These are phyloP conservation scores for Arabidopsis hybrid DNA, from an alignment of 441 rosid species.

Conservation along the genomic window DNA sequence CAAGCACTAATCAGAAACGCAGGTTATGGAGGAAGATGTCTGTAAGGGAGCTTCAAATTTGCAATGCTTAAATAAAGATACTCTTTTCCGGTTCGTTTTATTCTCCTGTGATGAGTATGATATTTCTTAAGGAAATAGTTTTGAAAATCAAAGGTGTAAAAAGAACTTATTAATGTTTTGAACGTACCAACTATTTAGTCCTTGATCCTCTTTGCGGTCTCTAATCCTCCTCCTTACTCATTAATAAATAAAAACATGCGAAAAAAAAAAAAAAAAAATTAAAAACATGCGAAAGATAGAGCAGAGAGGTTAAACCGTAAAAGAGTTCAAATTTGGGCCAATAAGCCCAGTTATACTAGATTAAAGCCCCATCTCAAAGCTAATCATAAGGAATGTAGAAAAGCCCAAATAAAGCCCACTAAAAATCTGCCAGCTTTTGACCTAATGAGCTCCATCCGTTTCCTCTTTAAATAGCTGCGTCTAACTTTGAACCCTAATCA, in stretches of 20 bases:
- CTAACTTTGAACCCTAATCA: neutral
- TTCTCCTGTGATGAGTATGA: neutral
- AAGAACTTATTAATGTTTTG: neutral
- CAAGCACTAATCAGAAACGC: slow-evolving; percentile 77
- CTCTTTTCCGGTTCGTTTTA: neutral
- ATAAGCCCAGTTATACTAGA: neutral
- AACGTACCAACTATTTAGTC: neutral
- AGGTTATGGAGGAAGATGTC: slow-evolving; percentile 78
- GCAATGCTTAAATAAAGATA: neutral
- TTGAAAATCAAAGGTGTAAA: neutral
- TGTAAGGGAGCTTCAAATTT: slow-evolving; percentile 39
- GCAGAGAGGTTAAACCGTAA: too few relatives aligned
- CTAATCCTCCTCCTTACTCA: neutral
- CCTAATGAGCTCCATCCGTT: slow-evolving; percentile 26
- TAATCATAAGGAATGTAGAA: neutral
- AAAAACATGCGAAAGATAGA: neutral
- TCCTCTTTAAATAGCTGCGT: slow-evolving; percentile 35
- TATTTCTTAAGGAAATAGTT: neutral
- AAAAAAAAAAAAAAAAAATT: too few relatives aligned
- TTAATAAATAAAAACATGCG: too few relatives aligned
- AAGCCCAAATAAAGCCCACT: slow-evolving; percentile 7
- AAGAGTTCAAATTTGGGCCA: neutral
- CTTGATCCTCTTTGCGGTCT: neutral
- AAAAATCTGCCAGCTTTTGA: neutral
- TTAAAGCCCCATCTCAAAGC: neutral